Conservation (phyloP, 768 basidiomycete species). For the Termitomyces sp. region DNA sequence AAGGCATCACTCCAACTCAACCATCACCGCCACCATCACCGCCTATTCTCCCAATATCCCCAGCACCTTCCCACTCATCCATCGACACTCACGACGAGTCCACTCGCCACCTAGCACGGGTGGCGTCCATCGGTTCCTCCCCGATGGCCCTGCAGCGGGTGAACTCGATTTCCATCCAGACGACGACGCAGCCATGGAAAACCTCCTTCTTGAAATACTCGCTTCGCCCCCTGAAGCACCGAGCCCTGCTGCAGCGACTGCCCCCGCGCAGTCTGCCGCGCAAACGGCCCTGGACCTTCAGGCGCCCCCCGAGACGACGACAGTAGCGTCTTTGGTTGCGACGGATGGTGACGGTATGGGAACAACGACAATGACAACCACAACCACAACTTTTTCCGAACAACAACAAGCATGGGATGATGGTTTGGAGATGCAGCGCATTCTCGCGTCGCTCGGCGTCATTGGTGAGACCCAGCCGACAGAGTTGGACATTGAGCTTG, state of each 20-base stretch:
- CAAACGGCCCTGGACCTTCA: conserved; percentile 7
- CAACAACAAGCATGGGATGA: conserved; percentile 6
- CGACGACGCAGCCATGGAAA: conserved; percentile 62
- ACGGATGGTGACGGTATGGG: conserved; percentile 8
- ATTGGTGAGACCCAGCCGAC: background rate
- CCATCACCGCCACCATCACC: conserved; percentile 21
- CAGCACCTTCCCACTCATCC: conserved; percentile 26
- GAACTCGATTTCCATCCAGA: conserved; percentile 44
- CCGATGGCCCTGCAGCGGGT: conserved; percentile 94
- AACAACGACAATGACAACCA: background rate
- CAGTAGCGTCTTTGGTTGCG: conserved; percentile 5
- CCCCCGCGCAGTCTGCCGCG: conserved; percentile 8
- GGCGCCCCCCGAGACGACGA: conserved; percentile 5
- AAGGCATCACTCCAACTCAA: too few relatives aligned
- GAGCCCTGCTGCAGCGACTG: conserved; percentile 16
- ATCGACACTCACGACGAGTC: conserved; percentile 37
- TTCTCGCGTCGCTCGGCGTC: conserved; percentile 13
- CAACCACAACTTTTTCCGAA: too few relatives aligned
- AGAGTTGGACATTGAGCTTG: conserved; percentile 12
- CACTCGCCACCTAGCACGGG: conserved; percentile 99
- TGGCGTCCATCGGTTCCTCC: conserved; percentile 71
- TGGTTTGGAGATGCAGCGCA: conserved; percentile 15
- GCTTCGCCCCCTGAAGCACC: conserved; percentile 34
- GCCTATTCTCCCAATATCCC: conserved; percentile 30
- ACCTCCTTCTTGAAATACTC: conserved; percentile 66